A percentile compares a stretch with the other conserved stretches of the same genome.
Evolutionary conservation across 179 eudicot species (phyloP).

Genomic region (Gypsophila paniculata): DNA sequence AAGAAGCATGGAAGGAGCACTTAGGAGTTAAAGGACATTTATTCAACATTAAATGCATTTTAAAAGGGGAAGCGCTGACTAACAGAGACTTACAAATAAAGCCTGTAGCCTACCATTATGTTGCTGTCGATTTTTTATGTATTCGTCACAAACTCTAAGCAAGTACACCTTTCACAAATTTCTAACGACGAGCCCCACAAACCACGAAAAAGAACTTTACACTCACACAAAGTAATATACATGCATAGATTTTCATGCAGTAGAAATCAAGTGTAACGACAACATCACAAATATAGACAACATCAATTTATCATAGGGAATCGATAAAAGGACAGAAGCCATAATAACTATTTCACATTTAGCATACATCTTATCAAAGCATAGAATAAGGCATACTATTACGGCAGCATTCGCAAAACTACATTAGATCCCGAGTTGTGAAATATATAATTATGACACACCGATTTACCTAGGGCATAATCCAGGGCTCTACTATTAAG

Average conservation of each 20-base stretch:
- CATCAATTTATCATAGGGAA: not conserved
- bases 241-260: not conserved
- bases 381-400: too few species aligned
- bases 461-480: not conserved
- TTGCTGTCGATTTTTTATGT: not conserved
- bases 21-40: not conserved
- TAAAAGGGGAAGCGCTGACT: not conserved
- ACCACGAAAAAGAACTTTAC: not conserved
- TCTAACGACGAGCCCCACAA: not conserved
- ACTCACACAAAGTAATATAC: not conserved
- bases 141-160: too few species aligned
- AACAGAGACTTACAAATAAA: not conserved
- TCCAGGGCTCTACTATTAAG: not conserved
- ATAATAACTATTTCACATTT: not conserved
- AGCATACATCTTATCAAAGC: not conserved
- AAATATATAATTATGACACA: too few species aligned
- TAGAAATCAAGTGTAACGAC: not conserved
- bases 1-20: not conserved
- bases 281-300: not conserved
- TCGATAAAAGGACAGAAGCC: not conserved
- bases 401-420: too few species aligned
- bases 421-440: too few species aligned
- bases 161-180: not conserved
- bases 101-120: not conserved
- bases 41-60: not conserved